phyloP scores from a whole-genome alignment of 805 yeast species.

The Zygotorulaspora sp. region DNA sequence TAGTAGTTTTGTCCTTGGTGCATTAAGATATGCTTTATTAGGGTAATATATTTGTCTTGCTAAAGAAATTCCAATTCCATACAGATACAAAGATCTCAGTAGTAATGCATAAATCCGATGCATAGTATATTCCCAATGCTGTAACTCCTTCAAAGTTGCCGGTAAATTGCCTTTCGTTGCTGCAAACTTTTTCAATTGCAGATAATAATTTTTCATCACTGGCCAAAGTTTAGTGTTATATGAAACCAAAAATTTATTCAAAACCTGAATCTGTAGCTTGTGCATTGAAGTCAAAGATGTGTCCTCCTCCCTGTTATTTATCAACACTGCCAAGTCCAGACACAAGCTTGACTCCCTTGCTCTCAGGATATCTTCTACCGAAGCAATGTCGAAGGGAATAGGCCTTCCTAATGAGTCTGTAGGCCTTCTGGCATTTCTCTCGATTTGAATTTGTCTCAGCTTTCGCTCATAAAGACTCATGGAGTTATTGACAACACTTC shows the following conservation, averaged over 20 bases:
- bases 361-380: constrained; percentile 33
- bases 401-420: constrained; percentile 31
- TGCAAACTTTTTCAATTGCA: constrained; percentile 28
- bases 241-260: constrained; percentile 25
- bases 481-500: constrained; percentile 29
- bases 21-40: constrained; percentile 19
- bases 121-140: constrained; percentile 39
- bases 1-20: constrained; percentile 17
- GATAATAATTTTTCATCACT: constrained; percentile 24
- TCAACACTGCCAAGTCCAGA: constrained; percentile 34
- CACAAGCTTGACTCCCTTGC: constrained; percentile 32
- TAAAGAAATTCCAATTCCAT: constrained; percentile 20
- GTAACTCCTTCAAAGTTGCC: constrained; percentile 32
- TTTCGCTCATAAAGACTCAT: constrained; percentile 30
- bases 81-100: constrained; percentile 18
- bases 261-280: constrained; percentile 29
- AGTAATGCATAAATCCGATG: constrained; percentile 44
- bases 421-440: constrained; percentile 32
- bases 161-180: constrained; percentile 10
- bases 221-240: constrained; percentile 26
- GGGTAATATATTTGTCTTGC: constrained; percentile 30
- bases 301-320: constrained; percentile 27
- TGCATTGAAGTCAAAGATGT: constrained; percentile 26
- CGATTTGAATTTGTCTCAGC: constrained; percentile 29
- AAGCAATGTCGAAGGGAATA: constrained; percentile 24